These are phyloP conservation scores for Hordeum marinum DNA, from an alignment of 176 grass and related monocot genomes.

Conservation along the genomic window DNA sequence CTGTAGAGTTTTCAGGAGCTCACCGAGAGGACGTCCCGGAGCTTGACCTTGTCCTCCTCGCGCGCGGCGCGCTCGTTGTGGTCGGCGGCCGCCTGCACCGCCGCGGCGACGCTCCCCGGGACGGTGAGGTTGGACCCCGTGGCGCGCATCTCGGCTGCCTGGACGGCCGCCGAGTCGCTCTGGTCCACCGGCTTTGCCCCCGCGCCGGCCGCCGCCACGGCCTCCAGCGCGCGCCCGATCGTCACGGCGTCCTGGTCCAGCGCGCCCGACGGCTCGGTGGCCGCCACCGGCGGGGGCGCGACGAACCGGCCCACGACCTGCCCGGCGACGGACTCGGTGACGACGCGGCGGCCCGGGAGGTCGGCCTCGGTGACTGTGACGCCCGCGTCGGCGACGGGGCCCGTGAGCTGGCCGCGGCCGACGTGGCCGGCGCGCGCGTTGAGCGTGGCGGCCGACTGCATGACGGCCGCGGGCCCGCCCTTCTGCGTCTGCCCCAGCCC, in stretches of 20 bases:
- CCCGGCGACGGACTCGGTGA: conserved; percentile 59
- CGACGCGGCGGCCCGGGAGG: conserved; percentile 29
- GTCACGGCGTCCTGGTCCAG: conserved; percentile 2
- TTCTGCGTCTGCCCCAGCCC: conserved; percentile 43
- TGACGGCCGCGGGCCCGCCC: conserved; percentile 29
- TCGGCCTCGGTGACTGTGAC: conserved; percentile 46
- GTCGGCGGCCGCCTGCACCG: conserved; percentile 34
- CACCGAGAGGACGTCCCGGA: conserved; percentile 59
- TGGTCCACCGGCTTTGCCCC: background rate
- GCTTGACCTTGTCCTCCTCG: conserved; percentile 46
- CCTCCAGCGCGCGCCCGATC: conserved; percentile 14
- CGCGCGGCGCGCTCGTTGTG: conserved; percentile 21
- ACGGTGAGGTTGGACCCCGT: conserved; percentile 16
- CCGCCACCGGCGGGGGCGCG: background rate
- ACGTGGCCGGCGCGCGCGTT: conserved; percentile 47
- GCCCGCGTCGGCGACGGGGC: background rate
- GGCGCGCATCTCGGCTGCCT: conserved; percentile 49
- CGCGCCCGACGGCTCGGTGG: background rate
- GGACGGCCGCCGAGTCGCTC: conserved; percentile 55
- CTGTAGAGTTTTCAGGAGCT: background rate
- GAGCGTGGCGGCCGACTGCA: conserved; percentile 44
- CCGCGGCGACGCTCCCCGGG: conserved; percentile 25
- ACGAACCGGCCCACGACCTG: conserved; percentile 33
- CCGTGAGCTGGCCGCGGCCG: conserved; percentile 21
- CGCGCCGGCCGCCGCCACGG: background rate